Conservation (phyloP, 192 early-diverging fungal genomes). For the Backusella psychrophila region DNA sequence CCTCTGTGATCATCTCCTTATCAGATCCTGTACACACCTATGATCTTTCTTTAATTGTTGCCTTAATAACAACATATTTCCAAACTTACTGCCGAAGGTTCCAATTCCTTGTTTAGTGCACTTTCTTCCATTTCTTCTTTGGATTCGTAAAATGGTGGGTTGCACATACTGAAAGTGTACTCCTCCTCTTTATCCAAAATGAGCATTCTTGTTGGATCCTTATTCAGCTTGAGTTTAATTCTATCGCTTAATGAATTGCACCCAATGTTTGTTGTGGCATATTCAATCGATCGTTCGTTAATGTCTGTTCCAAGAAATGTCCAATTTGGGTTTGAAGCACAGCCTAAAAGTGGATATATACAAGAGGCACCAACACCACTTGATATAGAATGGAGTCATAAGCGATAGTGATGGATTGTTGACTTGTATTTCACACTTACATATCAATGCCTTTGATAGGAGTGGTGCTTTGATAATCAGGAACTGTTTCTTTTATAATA, state of each 20-base stretch:
- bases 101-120: constrained; percentile 44
- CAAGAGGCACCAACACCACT: constrained; percentile 90
- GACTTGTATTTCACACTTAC: constrained; percentile 33
- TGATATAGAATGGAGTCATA: background rate
- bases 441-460: constrained; percentile 57
- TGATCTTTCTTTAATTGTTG: background rate
- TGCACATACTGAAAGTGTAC: constrained; percentile 84
- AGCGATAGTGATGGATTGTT: background rate
- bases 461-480: background rate
- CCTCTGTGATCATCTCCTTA: constrained; percentile 76
- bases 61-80: background rate
- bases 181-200: constrained; percentile 13
- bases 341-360: constrained; percentile 86
- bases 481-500: constrained; percentile 37
- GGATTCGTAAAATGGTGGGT: constrained; percentile 84
- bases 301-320: constrained; percentile 78
- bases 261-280: constrained; percentile 62
- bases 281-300: constrained; percentile 56
- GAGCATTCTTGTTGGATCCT: constrained; percentile 21
- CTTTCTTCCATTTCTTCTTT: constrained; percentile 53
- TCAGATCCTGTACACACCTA: constrained; percentile 57
- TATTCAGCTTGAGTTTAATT: constrained; percentile 59
- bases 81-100: constrained; percentile 47
- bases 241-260: constrained; percentile 55
- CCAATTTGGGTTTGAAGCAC: constrained; percentile 54